phyloP scores from a whole-genome alignment of 345 rosid genomes.

The Bruguiera sexangula region DNA sequence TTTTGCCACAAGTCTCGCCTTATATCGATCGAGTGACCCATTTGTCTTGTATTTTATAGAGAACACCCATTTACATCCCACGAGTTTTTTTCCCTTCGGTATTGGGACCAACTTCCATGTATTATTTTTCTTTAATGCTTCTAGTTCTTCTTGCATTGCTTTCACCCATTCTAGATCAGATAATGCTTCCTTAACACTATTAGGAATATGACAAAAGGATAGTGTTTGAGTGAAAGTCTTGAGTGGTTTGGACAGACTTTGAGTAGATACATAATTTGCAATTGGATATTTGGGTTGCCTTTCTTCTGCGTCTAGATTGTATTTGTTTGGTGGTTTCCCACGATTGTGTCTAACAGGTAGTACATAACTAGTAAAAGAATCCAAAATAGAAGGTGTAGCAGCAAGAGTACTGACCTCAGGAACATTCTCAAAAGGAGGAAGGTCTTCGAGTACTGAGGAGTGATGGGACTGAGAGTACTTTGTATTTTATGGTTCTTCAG shows the following conservation, averaged over 20 bases:
- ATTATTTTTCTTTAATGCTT: not conserved
- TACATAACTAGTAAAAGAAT: not conserved
- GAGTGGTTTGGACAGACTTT: not conserved
- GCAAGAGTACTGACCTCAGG: not conserved
- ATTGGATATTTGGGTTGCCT: not conserved
- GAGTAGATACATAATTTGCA: conserved; percentile 5
- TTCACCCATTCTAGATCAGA: not conserved
- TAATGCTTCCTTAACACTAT: not conserved
- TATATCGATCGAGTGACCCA: too few relatives aligned
- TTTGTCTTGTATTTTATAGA: too few relatives aligned
- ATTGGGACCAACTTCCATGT: too few relatives aligned
- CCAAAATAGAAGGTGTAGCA: not conserved
- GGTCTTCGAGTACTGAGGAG: not conserved
- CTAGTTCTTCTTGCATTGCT: not conserved
- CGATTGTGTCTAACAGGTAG: not conserved
- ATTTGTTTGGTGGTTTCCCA: conserved; percentile 4
- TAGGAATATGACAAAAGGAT: not conserved
- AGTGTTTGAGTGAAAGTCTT: conserved; percentile 1
- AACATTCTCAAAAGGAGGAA: not conserved
- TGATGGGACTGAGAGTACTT: not conserved
- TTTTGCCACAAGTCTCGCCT: too few relatives aligned
- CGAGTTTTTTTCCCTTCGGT: too few relatives aligned
- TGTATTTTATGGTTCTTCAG: conserved; percentile 1
- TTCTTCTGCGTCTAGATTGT: not conserved
- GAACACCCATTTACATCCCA: too few relatives aligned